These are phyloP conservation scores for Penicillium herquei DNA, from an alignment of 495 filamentous ascomycete species.

Conservation along the genomic window DNA sequence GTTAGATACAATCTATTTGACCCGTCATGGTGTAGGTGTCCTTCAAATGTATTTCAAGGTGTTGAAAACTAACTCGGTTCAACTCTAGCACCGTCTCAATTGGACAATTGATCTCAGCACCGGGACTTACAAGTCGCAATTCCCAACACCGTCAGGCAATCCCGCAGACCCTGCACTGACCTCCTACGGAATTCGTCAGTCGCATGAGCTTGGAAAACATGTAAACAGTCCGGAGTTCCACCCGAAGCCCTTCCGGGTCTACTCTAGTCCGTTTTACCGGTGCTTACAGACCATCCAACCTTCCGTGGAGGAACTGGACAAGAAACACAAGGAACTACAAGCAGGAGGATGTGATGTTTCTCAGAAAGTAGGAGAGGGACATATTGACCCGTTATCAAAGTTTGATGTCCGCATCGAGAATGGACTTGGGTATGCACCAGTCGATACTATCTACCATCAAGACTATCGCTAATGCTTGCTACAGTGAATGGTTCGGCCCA, in stretches of 20 bases:
- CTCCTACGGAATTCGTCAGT: slow-evolving; percentile 79
- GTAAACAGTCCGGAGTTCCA: slow-evolving; percentile 60
- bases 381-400: slow-evolving; percentile 24
- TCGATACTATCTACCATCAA: not conserved
- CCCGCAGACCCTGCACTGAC: slow-evolving; percentile 84
- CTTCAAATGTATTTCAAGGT: slow-evolving; percentile 5
- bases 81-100: slow-evolving; percentile 75
- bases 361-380: not conserved
- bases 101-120: slow-evolving; percentile 79
- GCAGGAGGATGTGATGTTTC: not conserved
- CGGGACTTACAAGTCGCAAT: slow-evolving; percentile 65
- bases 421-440: slow-evolving; percentile 59
- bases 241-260: slow-evolving; percentile 64
- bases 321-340: slow-evolving; percentile 11
- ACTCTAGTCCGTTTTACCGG: slow-evolving; percentile 85
- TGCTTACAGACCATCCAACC: slow-evolving; percentile 86
- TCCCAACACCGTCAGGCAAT: slow-evolving; percentile 79
- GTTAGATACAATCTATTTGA: slow-evolving; percentile 80
- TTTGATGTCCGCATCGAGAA: slow-evolving; percentile 66
- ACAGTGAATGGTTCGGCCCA: slow-evolving; percentile 84
- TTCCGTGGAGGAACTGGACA: slow-evolving; percentile 54
- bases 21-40: slow-evolving; percentile 76
- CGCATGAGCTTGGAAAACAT: slow-evolving; percentile 70
- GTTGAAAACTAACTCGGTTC: slow-evolving; percentile 4
- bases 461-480: not conserved